phyloP scores from a whole-genome alignment of 768 basidiomycete genomes.

The Boletus fagicola region DNA sequence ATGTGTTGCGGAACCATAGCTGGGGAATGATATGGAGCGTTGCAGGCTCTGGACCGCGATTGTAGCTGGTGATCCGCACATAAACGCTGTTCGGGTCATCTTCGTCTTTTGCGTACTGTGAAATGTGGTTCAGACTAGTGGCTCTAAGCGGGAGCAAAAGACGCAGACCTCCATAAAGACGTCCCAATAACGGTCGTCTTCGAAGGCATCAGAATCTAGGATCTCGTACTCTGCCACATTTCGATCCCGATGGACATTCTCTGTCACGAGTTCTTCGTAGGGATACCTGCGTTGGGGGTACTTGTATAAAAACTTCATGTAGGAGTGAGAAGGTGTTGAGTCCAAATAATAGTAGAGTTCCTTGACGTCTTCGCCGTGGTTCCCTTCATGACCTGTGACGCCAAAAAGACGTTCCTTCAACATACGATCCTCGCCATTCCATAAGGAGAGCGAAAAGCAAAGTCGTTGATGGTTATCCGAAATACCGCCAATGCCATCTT shows the following conservation, averaged over 20 bases:
- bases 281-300: conserved; percentile 92
- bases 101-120: conserved; percentile 95
- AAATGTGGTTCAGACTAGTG: conserved; percentile 3
- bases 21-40: conserved; percentile 94
- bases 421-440: conserved; percentile 94
- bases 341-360: conserved; percentile 99
- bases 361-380: conserved; percentile 99
- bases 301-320: conserved; percentile 99
- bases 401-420: conserved; percentile 97
- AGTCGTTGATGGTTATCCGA: conserved; percentile 96
- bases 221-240: conserved; percentile 93
- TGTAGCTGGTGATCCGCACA: conserved; percentile 93
- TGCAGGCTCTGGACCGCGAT: conserved; percentile 93
- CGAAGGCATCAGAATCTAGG: conserved; percentile 87
- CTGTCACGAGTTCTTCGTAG: conserved; percentile 88
- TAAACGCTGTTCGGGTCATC: conserved; percentile 85
- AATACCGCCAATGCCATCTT: conserved; percentile 96
- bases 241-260: conserved; percentile 78
- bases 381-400: conserved; percentile 95
- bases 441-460: conserved; percentile 86
- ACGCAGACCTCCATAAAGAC: conserved; percentile 88
- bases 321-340: conserved; percentile 97
- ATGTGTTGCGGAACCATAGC: conserved; percentile 96
- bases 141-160: conserved; percentile 5
- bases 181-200: conserved; percentile 96